phyloP scores from a whole-genome alignment of 106 monocot species.

The Narthecium ossifragum region DNA sequence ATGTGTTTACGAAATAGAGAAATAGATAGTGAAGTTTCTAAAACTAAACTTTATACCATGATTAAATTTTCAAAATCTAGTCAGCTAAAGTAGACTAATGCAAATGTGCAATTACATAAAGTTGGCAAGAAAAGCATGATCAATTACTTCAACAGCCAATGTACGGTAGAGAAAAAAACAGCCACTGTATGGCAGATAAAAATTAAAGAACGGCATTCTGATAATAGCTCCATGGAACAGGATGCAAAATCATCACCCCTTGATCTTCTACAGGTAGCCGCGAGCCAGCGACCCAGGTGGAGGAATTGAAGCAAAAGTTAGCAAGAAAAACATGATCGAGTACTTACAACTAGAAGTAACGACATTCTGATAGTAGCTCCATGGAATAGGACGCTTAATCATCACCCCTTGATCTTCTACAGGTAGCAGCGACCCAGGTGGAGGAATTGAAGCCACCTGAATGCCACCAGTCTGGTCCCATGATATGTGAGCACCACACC shows the following conservation, averaged over 20 bases:
- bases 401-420: conserved; percentile 46
- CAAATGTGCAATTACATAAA: too few species aligned
- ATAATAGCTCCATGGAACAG: conserved; percentile 94
- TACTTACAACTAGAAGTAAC: conserved; percentile 97
- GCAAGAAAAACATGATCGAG: background rate
- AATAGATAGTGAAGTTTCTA: too few species aligned
- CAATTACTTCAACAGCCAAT: conserved; percentile 77
- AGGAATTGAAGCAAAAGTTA: conserved; percentile 68
- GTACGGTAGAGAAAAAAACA: too few species aligned
- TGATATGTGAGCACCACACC: conserved; percentile 89
- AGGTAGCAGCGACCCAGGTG: conserved; percentile 51
- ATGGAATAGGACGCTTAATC: conserved; percentile 76
- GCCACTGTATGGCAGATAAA: too few species aligned
- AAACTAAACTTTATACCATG: too few species aligned
- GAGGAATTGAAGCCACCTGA: conserved; percentile 66
- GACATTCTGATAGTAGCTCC: conserved; percentile 99
- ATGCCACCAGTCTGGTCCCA: conserved; percentile 98
- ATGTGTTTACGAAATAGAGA: too few species aligned
- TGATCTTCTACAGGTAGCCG: conserved; percentile 41
- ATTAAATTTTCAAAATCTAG: too few species aligned
- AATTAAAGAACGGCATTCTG: conserved; percentile 98
- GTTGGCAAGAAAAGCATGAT: background rate
- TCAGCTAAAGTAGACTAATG: too few species aligned
- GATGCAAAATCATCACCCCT: conserved; percentile 60
- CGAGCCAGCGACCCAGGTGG: conserved; percentile 50